Evolutionary conservation across 75 land plant genomes (phyloP), one percentile per base, ranked within the genome.

Genomic region (Adiantum capillusveneris): DNA sequence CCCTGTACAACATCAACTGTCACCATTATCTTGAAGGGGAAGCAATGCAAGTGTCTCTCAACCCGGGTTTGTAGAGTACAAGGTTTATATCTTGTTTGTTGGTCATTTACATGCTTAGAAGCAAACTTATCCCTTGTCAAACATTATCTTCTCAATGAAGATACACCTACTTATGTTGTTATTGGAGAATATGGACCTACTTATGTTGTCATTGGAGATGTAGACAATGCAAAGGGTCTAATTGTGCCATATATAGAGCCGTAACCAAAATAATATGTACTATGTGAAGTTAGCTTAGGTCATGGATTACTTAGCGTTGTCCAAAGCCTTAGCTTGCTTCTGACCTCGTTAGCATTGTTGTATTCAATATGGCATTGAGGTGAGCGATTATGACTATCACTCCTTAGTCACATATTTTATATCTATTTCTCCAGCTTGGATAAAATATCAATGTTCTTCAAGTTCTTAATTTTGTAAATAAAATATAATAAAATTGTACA

Each of bases 41-140:
- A 62, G 79, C 79, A 56, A 94, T 94, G 96, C 75, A 1, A 78
- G 66, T 49, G 80, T 58, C 25, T 81, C 86, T 61, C 96, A 94
- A 64, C 53, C 70, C 1, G 81, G 78, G 78, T 70, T 94, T 64
- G 72, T 84, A 1, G 44, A 72, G 6, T 62, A 71, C 52, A 81
- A 76, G 70, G 96, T 74, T 0, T 97, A 95, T 56, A 39, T 95
- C 27, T 77, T 95, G 58, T 39, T 95, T 53, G 75, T 97, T 18
- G 99, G 99, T 30, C 99, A 95, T 74, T 97, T 95, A 27, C 99
- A 95, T 78, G 87, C 99, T 43, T 95, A 90, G 64, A 97, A 95
- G 53, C 81, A 97, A 25, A 58, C 88, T 13, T 62, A 34, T 56
- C 53, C 62, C 2, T 59, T 65, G 21, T 73, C 76, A 1, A 65